A percentile compares a stretch with the other conserved stretches of the same genome.
Conservation (phyloP, 2,329 filamentous ascomycete species). For the Beauveria sp. region DNA sequence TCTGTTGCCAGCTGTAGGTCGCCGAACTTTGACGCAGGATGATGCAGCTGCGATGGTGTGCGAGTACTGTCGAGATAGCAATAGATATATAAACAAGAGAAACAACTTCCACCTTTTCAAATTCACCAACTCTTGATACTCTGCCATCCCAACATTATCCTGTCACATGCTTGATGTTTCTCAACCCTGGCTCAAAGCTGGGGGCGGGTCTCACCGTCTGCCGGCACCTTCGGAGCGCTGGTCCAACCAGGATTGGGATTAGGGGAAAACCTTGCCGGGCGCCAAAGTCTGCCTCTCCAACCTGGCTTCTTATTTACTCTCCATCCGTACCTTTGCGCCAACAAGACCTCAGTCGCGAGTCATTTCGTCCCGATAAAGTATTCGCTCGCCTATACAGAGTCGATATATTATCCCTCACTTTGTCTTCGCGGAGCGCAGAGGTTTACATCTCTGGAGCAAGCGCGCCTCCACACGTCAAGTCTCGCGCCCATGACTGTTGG, state of each 20-base stretch:
- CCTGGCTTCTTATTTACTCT: not conserved
- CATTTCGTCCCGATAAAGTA: not conserved
- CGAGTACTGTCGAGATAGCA: not conserved
- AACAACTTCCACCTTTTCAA: too few species aligned
- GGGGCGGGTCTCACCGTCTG: not conserved
- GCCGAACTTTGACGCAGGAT: not conserved
- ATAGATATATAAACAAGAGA: not conserved
- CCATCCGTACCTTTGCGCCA: not conserved
- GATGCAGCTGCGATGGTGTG: not conserved
- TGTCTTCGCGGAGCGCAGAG: not conserved
- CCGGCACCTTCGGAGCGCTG: not conserved
- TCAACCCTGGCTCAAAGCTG: not conserved
- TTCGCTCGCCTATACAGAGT: too few species aligned
- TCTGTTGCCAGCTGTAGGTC: not conserved
- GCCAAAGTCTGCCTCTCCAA: not conserved
- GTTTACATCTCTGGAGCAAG: not conserved
- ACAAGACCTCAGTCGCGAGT: not conserved
- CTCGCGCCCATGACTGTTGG: constrained; percentile 3
- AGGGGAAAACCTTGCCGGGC: not conserved
- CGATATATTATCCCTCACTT: not conserved
- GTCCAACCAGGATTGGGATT: too few species aligned
- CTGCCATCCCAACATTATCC: not conserved
- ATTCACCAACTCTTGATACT: too few species aligned
- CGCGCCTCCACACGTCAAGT: not conserved
- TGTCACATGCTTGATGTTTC: not conserved